Percentiles rank a stretch among this genome's conserved stretches.
These are phyloP conservation scores for Umbelopsis vinacea DNA, from an alignment of 192 early-diverging fungal genomes.

Conservation along the genomic window DNA sequence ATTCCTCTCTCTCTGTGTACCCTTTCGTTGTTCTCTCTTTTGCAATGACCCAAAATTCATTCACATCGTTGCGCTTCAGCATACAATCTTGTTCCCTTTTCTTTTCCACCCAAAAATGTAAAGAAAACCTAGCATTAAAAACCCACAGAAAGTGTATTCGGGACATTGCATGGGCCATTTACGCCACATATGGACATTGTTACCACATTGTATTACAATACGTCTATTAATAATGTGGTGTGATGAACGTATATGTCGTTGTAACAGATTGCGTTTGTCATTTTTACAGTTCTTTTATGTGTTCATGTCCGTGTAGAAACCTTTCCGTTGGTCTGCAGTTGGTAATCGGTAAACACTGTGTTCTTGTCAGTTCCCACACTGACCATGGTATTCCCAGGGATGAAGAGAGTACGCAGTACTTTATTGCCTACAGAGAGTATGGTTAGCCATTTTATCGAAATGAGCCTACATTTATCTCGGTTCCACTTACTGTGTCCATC, in stretches of 20 bases:
- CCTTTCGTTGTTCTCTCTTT: background rate
- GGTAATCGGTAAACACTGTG: background rate
- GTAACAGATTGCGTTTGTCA: background rate
- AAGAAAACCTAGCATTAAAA: background rate
- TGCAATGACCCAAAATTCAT: background rate
- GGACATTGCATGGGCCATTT: too few relatives aligned
- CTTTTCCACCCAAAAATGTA: background rate
- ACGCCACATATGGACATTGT: too few relatives aligned
- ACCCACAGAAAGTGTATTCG: too few relatives aligned
- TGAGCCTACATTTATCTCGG: too few relatives aligned
- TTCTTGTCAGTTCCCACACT: background rate
- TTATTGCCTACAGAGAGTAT: background rate
- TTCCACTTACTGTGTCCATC: conserved; percentile 7
- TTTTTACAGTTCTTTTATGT: background rate
- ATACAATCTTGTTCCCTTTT: background rate
- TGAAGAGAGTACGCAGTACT: background rate
- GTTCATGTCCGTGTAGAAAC: background rate
- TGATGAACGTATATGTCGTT: too few relatives aligned
- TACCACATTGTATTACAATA: too few relatives aligned
- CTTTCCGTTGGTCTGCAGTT: background rate
- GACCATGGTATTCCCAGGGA: conserved; percentile 2
- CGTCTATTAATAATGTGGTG: too few relatives aligned
- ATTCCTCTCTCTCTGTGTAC: background rate
- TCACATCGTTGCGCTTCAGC: background rate
- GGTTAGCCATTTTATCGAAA: background rate